phyloP scores from a whole-genome alignment of 805 yeast genomes.

The Priceomyces fermenticarens region DNA sequence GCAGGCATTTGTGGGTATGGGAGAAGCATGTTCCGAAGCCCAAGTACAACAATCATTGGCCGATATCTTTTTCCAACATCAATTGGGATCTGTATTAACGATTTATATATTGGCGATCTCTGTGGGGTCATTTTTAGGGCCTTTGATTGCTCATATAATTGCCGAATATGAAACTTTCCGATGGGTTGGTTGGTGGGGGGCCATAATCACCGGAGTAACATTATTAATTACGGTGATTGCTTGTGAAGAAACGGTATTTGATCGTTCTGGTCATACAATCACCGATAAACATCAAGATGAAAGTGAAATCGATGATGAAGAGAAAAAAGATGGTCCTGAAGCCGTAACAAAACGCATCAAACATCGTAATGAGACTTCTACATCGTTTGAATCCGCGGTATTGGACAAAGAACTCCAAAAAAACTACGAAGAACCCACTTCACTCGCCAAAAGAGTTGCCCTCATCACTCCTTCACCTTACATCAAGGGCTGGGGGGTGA shows the following conservation, averaged over 20 bases:
- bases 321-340: background rate
- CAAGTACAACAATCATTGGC: constrained; percentile 65
- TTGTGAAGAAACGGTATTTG: constrained; percentile 71
- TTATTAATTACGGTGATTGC: constrained; percentile 53
- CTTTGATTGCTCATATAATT: constrained; percentile 74
- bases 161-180: constrained; percentile 59
- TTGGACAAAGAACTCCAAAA: constrained; percentile 6
- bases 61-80: constrained; percentile 76
- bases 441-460: constrained; percentile 47
- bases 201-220: constrained; percentile 40
- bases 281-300: constrained; percentile 6
- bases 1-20: constrained; percentile 74
- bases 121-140: constrained; percentile 76
- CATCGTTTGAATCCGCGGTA: too few species aligned
- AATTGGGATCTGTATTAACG: constrained; percentile 69
- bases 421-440: constrained; percentile 12
- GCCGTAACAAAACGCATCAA: background rate
- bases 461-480: constrained; percentile 57
- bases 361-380: too few species aligned
- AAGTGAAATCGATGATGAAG: constrained; percentile 1
- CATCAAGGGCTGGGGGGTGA: constrained; percentile 60
- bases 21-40: constrained; percentile 76
- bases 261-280: constrained; percentile 41
- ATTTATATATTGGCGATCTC: constrained; percentile 72
- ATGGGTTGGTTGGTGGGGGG: constrained; percentile 80